Conservation (phyloP, 495 filamentous ascomycete species). For the Rusavskia elegans region DNA sequence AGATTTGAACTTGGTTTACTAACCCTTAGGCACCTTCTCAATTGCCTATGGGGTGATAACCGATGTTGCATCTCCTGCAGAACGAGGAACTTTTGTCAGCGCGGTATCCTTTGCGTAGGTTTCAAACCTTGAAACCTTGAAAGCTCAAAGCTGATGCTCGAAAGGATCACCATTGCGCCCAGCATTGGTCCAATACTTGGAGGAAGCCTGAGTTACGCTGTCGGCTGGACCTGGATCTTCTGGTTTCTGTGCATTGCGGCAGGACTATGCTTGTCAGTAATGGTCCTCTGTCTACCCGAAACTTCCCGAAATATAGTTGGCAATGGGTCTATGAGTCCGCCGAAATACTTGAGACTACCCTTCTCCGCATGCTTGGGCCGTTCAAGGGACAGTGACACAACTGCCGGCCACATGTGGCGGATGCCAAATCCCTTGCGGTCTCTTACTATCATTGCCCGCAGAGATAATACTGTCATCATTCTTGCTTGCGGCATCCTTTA, state of each 20-base stretch:
- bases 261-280: conserved; percentile 18
- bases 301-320: conserved; percentile 28
- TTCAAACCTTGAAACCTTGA: background rate
- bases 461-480: conserved; percentile 11
- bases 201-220: conserved; percentile 40
- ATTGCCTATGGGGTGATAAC: conserved; percentile 12
- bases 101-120: conserved; percentile 9
- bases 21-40: conserved; percentile 7
- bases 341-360: conserved; percentile 9
- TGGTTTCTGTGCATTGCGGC: conserved; percentile 53
- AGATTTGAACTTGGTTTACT: background rate
- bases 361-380: conserved; percentile 5
- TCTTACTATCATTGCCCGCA: conserved; percentile 7
- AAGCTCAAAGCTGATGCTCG: conserved; percentile 1
- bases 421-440: conserved; percentile 17
- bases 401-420: conserved; percentile 2
- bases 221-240: conserved; percentile 57
- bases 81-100: conserved; percentile 13
- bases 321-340: conserved; percentile 17
- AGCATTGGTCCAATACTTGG: conserved; percentile 46
- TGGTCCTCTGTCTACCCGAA: conserved; percentile 26
- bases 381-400: conserved; percentile 2
- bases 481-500: conserved; percentile 10
- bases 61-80: conserved; percentile 11
- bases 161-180: conserved; percentile 20